Percentiles rank a stretch among this genome's conserved stretches.
Evolutionary conservation across 345 rosid genomes (phyloP).

Genomic region (Pugionium cornutum): DNA sequence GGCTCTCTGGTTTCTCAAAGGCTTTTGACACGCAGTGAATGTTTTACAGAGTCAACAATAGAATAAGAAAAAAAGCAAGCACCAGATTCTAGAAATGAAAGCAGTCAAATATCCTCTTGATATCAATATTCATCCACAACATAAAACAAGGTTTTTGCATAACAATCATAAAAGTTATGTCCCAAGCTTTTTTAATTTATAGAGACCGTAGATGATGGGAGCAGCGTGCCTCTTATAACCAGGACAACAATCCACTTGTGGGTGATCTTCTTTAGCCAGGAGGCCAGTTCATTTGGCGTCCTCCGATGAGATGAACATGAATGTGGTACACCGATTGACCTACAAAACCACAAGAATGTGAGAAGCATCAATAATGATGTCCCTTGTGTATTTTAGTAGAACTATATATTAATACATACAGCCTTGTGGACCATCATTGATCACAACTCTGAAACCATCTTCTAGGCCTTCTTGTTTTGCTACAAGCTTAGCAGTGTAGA

Average conservation of each 20-base stretch:
- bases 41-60: conserved; percentile 15
- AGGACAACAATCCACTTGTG: background rate
- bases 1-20: conserved; percentile 19
- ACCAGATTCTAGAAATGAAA: conserved; percentile 18
- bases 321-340: conserved; percentile 95
- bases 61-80: background rate
- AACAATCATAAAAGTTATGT: conserved; percentile 22
- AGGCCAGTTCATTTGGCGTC: conserved; percentile 99
- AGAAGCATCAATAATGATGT: conserved; percentile 20
- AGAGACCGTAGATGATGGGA: conserved; percentile 17
- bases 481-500: conserved; percentile 82
- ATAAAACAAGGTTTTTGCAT: conserved; percentile 33
- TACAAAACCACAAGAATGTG: conserved; percentile 36
- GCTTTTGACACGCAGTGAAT: background rate
- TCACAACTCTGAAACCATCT: conserved; percentile 87
- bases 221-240: conserved; percentile 20
- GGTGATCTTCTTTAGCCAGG: conserved; percentile 65
- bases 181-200: conserved; percentile 25
- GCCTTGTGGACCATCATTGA: conserved; percentile 88
- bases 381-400: background rate
- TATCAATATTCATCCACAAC: background rate
- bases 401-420: conserved; percentile 49
- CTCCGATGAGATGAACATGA: conserved; percentile 90
- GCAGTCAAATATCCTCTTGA: conserved; percentile 19
- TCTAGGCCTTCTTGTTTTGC: conserved; percentile 91